Evolutionary conservation across 148 eudicot genomes (phyloP).

Genomic region (Camellia granthamiana): DNA sequence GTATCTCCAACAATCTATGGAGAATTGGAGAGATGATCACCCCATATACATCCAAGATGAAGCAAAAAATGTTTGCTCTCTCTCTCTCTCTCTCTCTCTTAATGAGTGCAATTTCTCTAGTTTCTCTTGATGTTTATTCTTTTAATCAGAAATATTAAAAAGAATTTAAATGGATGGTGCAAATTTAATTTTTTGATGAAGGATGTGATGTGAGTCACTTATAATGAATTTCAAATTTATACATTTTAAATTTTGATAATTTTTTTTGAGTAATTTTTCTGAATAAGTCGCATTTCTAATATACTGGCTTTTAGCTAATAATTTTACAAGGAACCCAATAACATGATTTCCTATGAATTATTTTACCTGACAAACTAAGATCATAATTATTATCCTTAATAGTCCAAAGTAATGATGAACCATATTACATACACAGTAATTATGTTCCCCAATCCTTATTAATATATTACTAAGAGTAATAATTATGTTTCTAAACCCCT

Average conservation of each 20-base stretch:
- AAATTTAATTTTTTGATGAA: too few species aligned
- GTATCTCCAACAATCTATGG: constrained; percentile 54
- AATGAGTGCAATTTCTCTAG: neutral
- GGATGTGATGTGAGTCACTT: too few species aligned
- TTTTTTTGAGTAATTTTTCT: too few species aligned
- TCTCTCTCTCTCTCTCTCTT: neutral
- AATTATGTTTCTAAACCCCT: neutral
- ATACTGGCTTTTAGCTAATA: too few species aligned
- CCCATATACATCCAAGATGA: constrained; percentile 75
- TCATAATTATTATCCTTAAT: neutral
- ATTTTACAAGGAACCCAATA: too few species aligned
- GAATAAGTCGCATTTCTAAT: too few species aligned
- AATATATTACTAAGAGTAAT: neutral
- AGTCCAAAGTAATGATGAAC: neutral
- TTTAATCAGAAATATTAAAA: too few species aligned
- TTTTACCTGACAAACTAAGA: neutral
- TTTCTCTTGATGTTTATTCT: too few species aligned
- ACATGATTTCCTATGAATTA: neutral
- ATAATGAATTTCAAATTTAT: too few species aligned
- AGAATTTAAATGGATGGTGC: too few species aligned
- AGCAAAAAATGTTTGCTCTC: constrained; percentile 46
- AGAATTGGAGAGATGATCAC: constrained; percentile 44
- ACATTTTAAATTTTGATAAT: too few species aligned
- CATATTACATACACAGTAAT: neutral
- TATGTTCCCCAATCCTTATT: constrained; percentile 2